Percentiles rank a stretch among this genome's conserved stretches.
phyloP scores from a whole-genome alignment of 768 basidiomycete species.

The Suillus plorans region DNA sequence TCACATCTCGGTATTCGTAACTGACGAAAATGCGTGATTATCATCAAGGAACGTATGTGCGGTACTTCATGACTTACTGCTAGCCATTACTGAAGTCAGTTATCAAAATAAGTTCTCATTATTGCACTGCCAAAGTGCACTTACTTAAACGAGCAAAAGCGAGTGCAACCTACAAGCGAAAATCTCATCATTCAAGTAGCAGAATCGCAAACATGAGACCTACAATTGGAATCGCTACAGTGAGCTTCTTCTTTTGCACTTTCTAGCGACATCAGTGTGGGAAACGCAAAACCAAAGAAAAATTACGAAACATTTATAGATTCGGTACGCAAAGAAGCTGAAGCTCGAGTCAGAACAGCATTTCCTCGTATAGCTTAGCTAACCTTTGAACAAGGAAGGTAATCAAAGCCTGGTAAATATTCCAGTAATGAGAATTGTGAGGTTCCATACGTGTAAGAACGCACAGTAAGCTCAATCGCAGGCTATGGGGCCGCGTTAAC shows the following conservation, averaged over 20 bases:
- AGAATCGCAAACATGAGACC: neutral
- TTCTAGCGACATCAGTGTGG: neutral
- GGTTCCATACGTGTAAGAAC: neutral
- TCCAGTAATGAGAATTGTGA: neutral
- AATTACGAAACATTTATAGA: conserved; percentile 18
- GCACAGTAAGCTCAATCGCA: conserved; percentile 22
- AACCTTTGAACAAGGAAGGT: conserved; percentile 26
- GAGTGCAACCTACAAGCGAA: conserved; percentile 12
- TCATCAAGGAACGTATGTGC: neutral
- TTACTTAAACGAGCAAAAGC: conserved; percentile 20
- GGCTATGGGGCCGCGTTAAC: conserved; percentile 12
- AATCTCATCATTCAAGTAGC: neutral
- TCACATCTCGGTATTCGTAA: conserved; percentile 24
- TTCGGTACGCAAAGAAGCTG: conserved; percentile 28
- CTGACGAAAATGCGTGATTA: conserved; percentile 5
- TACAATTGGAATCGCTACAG: conserved; percentile 20
- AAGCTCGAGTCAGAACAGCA: neutral
- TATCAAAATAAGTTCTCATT: neutral
- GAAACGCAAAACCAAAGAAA: neutral
- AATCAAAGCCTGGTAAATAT: conserved; percentile 18
- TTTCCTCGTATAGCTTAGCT: neutral
- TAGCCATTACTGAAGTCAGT: conserved; percentile 17
- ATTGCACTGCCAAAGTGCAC: neutral
- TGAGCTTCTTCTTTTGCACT: conserved; percentile 17
- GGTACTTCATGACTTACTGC: conserved; percentile 10